Conservation (phyloP, 2,329 filamentous ascomycete genomes). For the Aspergillus viridinutans region DNA sequence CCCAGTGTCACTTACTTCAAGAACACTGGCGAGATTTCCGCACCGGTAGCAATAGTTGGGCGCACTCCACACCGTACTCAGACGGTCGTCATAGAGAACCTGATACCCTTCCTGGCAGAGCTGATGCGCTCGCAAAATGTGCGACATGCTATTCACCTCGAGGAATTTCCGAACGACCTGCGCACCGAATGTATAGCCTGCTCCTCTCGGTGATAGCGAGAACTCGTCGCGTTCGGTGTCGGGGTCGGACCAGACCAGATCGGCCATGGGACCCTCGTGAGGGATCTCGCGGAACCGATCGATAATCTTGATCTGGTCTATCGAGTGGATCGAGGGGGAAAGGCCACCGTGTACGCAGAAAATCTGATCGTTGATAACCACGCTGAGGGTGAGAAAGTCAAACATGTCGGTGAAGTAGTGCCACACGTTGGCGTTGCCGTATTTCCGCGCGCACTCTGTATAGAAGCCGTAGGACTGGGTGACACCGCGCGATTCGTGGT, state of each 20-base stretch:
- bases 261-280: constrained; percentile 98
- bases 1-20: constrained; percentile 90
- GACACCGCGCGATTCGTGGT: constrained; percentile 95
- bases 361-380: constrained; percentile 98
- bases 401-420: constrained; percentile 99
- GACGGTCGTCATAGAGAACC: constrained; percentile 86
- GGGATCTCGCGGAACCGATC: constrained; percentile 98
- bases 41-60: constrained; percentile 95
- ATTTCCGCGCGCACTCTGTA: constrained; percentile 95
- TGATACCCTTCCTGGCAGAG: constrained; percentile 98
- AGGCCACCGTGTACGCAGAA: constrained; percentile 96
- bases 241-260: constrained; percentile 96
- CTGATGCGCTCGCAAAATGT: constrained; percentile 96
- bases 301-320: constrained; percentile 99
- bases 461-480: constrained; percentile 99
- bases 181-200: constrained; percentile 94
- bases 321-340: constrained; percentile 89
- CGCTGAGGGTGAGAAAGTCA: constrained; percentile 92
- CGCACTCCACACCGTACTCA: constrained; percentile 97
- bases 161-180: constrained; percentile 98
- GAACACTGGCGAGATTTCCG: constrained; percentile 93
- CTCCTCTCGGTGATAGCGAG: constrained; percentile 84
- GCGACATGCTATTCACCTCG: constrained; percentile 94
- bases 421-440: constrained; percentile 98
- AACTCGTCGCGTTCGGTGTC: constrained; percentile 98